Conservation (phyloP, 2,329 filamentous ascomycete species). For the Sarocladiaceae sp. region DNA sequence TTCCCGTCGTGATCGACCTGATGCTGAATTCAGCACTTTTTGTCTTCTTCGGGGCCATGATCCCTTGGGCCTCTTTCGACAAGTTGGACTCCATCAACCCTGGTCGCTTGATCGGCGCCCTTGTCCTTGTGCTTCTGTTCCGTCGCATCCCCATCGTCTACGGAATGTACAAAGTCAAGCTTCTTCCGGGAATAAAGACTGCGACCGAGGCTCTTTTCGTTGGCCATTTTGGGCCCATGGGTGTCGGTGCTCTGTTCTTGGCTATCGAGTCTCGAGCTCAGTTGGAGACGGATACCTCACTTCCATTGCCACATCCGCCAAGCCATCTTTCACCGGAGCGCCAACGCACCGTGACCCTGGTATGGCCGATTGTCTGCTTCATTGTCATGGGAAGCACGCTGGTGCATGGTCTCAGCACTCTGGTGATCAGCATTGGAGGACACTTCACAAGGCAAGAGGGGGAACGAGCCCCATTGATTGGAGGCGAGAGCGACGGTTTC, state of each 20-base stretch:
- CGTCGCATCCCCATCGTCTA: constrained; percentile 47
- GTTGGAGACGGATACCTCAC: background rate
- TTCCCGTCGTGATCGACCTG: constrained; percentile 34
- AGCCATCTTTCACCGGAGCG: background rate
- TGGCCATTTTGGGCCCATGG: constrained; percentile 65
- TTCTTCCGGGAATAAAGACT: constrained; percentile 38
- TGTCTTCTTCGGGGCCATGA: constrained; percentile 45
- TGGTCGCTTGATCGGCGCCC: constrained; percentile 38
- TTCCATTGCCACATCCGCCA: background rate
- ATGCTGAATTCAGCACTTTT: constrained; percentile 50
- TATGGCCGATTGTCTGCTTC: constrained; percentile 1
- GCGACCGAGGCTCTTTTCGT: constrained; percentile 43
- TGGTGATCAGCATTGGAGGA: background rate
- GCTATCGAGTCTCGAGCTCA: background rate
- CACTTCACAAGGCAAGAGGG: background rate
- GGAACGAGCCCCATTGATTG: background rate
- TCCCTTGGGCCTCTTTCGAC: constrained; percentile 46
- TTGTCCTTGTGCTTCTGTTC: constrained; percentile 41
- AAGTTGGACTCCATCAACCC: constrained; percentile 41
- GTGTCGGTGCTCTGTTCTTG: constrained; percentile 64
- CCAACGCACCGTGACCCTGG: background rate
- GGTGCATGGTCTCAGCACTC: background rate
- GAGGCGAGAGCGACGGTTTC: background rate
- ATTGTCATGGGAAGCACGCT: background rate
- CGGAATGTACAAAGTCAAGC: constrained; percentile 38